These are phyloP conservation scores for Ceriops zippeliana DNA, from an alignment of 345 rosid species.

Conservation along the genomic window DNA sequence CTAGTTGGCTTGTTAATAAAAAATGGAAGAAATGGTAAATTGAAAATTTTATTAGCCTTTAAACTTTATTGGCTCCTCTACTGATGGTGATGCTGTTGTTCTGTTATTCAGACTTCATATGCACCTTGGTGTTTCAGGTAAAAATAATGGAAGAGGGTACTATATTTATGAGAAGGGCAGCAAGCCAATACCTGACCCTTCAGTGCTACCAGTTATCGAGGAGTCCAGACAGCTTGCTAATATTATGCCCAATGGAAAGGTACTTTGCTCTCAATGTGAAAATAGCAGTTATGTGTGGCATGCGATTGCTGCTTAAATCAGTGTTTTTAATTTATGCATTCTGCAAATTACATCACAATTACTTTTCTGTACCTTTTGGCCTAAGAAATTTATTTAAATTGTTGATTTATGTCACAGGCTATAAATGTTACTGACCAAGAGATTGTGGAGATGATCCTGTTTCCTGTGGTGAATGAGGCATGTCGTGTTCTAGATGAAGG, in stretches of 20 bases:
- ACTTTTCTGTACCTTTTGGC: slow-evolving; percentile 3
- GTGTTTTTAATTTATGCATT: background rate
- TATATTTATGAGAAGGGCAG: slow-evolving; percentile 77
- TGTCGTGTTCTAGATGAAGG: slow-evolving; percentile 89
- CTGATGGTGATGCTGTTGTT: background rate
- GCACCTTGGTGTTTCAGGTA: slow-evolving; percentile 46
- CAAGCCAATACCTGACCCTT: slow-evolving; percentile 80
- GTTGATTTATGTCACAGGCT: slow-evolving; percentile 48
- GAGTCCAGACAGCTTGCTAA: slow-evolving; percentile 66
- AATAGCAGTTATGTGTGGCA: slow-evolving; percentile 6
- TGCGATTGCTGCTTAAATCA: background rate
- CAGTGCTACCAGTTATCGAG: slow-evolving; percentile 64
- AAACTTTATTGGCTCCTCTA: slow-evolving; percentile 4
- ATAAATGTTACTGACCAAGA: slow-evolving; percentile 70
- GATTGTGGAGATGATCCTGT: slow-evolving; percentile 82
- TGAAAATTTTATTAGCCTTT: background rate
- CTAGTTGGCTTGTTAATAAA: slow-evolving; percentile 63
- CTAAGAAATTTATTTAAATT: slow-evolving; percentile 8
- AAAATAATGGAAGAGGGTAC: slow-evolving; percentile 82
- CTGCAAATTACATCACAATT: background rate
- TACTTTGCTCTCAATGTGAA: slow-evolving; percentile 23
- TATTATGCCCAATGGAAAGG: slow-evolving; percentile 92
- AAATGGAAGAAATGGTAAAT: slow-evolving; percentile 76
- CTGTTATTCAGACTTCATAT: slow-evolving; percentile 2
- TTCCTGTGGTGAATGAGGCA: slow-evolving; percentile 89